Percentiles rank a stretch among this genome's conserved stretches.
phyloP scores from a whole-genome alignment of 169 alveolate species.

The Eimeria zaria region DNA sequence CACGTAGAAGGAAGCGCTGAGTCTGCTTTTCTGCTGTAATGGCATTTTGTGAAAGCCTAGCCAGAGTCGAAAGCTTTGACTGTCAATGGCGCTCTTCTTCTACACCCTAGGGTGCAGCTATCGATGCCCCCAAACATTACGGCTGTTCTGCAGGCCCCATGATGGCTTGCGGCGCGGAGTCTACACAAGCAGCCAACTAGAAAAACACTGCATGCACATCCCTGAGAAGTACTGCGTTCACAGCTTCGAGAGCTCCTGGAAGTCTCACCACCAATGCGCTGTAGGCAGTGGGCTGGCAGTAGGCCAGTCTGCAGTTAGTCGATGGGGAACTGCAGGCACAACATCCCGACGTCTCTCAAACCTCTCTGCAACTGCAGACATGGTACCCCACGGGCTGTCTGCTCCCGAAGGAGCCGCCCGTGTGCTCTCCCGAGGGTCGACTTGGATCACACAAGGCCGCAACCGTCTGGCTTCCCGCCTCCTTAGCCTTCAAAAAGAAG shows the following conservation, averaged over 20 bases:
- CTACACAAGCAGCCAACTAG: background rate
- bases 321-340: background rate
- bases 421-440: background rate
- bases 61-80: background rate
- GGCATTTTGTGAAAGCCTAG: background rate
- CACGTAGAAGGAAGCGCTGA: background rate
- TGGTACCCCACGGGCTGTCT: background rate
- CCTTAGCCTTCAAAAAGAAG: conserved; percentile 26
- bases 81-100: background rate
- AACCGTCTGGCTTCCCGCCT: conserved; percentile 16
- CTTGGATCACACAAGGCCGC: background rate
- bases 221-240: background rate
- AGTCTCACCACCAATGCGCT: background rate
- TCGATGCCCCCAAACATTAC: conserved; percentile 16
- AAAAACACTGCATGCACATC: background rate
- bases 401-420: background rate
- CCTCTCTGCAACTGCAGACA: background rate
- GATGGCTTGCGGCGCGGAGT: background rate
- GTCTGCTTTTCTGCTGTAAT: background rate
- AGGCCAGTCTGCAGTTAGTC: background rate
- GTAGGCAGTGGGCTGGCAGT: background rate
- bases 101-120: background rate
- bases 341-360: background rate
- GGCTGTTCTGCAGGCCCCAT: background rate
- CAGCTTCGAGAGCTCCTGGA: too few relatives aligned